phyloP scores from a whole-genome alignment of 495 filamentous ascomycete species.

The Penicillium fimorum region DNA sequence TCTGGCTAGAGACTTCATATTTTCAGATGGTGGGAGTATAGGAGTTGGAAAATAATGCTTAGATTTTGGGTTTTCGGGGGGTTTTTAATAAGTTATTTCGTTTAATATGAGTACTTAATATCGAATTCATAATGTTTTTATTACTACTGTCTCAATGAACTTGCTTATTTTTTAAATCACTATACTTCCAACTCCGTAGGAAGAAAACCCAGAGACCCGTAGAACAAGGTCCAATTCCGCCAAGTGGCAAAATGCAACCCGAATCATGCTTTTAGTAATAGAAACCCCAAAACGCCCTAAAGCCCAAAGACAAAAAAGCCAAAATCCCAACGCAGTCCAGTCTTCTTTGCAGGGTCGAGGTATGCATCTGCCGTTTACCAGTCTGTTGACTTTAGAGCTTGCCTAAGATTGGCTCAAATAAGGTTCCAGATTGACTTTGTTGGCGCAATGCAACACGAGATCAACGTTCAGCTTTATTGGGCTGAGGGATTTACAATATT shows the following conservation, averaged over 20 bases:
- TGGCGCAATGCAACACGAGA: neutral
- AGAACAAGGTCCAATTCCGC: slow-evolving; percentile 1
- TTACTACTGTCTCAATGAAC: no score
- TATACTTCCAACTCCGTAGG: neutral
- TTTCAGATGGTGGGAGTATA: neutral
- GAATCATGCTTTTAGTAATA: slow-evolving; percentile 8
- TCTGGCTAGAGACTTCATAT: neutral
- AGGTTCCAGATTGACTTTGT: neutral
- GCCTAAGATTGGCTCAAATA: neutral
- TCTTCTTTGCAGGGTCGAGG: neutral
- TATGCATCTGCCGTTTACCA: neutral
- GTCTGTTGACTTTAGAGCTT: neutral
- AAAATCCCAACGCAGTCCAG: neutral
- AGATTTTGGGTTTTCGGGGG: slow-evolving; percentile 6
- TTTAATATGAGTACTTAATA: slow-evolving; percentile 17
- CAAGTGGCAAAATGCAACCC: neutral
- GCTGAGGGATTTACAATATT: neutral
- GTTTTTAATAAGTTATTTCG: slow-evolving; percentile 6
- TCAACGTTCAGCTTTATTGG: no score
- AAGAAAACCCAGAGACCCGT: neutral
- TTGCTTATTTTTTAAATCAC: no score
- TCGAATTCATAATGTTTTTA: slow-evolving; percentile 3
- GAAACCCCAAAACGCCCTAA: neutral
- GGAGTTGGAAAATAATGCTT: slow-evolving; percentile 18
- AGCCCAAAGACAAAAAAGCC: neutral